Conservation (phyloP, 2,329 filamentous ascomycete genomes). For the Fusarium kyushuense region DNA sequence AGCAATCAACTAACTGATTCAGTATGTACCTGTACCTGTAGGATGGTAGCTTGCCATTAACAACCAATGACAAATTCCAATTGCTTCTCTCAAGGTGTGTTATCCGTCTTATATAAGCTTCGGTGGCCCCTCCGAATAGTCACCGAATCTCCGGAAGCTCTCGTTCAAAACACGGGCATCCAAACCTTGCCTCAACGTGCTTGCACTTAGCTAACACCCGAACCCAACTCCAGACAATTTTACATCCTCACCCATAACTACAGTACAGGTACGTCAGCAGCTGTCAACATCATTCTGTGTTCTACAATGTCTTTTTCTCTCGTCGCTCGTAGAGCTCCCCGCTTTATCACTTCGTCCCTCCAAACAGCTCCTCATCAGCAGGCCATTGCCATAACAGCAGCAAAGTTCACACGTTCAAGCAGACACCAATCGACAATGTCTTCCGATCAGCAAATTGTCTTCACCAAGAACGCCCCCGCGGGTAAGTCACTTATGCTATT, state of each 20-base stretch:
- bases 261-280: conserved; percentile 34
- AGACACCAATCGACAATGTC: conserved; percentile 58
- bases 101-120: conserved; percentile 9
- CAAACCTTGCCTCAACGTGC: conserved; percentile 25
- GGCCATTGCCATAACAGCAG: conserved; percentile 21
- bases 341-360: conserved; percentile 36
- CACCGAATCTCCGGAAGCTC: conserved; percentile 31
- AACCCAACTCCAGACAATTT: conserved; percentile 1
- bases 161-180: conserved; percentile 21
- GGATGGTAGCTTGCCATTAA: neutral
- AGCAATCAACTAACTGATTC: conserved; percentile 25
- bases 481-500: conserved; percentile 57
- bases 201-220: conserved; percentile 5
- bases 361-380: conserved; percentile 31
- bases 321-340: conserved; percentile 41
- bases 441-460: conserved; percentile 64
- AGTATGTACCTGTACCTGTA: neutral
- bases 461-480: conserved; percentile 69
- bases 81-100: conserved; percentile 15
- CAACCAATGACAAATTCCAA: conserved; percentile 1
- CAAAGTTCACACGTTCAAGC: conserved; percentile 51
- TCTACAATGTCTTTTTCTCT: conserved; percentile 43
- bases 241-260: neutral
- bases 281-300: conserved; percentile 1
- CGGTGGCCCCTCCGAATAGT: conserved; percentile 32